phyloP scores from a whole-genome alignment of 2,329 filamentous ascomycete species.

The Clarireedia sp. region DNA sequence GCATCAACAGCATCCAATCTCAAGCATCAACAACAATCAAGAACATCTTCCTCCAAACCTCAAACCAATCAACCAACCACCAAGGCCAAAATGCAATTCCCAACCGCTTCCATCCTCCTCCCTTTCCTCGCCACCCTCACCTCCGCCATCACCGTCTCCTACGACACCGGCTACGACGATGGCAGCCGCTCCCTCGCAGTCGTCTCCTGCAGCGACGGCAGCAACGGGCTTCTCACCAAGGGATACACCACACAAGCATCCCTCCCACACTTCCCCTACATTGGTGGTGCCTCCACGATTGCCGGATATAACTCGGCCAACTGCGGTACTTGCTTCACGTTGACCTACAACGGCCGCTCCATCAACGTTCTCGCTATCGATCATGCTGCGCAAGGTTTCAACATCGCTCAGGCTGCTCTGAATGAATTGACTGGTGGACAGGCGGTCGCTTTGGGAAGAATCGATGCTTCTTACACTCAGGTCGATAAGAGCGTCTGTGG shows the following conservation, averaged over 20 bases:
- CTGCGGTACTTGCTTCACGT: slow-evolving; percentile 53
- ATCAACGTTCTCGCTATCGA: slow-evolving; percentile 52
- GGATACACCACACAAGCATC: slow-evolving; percentile 43
- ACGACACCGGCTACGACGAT: slow-evolving; percentile 65
- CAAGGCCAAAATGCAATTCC: slow-evolving; percentile 34
- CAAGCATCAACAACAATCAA: not conserved
- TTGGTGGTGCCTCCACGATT: slow-evolving; percentile 47
- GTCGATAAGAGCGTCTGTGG: slow-evolving; percentile 39
- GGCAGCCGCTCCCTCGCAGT: slow-evolving; percentile 42
- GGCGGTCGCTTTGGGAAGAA: slow-evolving; percentile 41
- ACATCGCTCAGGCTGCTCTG: slow-evolving; percentile 49
- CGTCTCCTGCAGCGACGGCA: slow-evolving; percentile 61
- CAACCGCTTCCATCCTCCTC: slow-evolving; percentile 32
- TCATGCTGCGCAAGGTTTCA: slow-evolving; percentile 42
- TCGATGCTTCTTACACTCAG: slow-evolving; percentile 42
- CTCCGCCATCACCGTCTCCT: slow-evolving; percentile 48
- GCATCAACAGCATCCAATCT: not conserved
- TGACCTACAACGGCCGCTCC: slow-evolving; percentile 42
- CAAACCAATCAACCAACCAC: not conserved
- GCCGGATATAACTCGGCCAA: slow-evolving; percentile 44
- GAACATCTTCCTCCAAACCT: not conserved
- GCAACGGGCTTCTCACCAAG: slow-evolving; percentile 56
- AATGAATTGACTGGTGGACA: slow-evolving; percentile 46
- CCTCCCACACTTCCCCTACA: slow-evolving; percentile 44
- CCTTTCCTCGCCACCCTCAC: slow-evolving; percentile 34